phyloP scores from a whole-genome alignment of 495 filamentous ascomycete species.

The Patellaria atrata region DNA sequence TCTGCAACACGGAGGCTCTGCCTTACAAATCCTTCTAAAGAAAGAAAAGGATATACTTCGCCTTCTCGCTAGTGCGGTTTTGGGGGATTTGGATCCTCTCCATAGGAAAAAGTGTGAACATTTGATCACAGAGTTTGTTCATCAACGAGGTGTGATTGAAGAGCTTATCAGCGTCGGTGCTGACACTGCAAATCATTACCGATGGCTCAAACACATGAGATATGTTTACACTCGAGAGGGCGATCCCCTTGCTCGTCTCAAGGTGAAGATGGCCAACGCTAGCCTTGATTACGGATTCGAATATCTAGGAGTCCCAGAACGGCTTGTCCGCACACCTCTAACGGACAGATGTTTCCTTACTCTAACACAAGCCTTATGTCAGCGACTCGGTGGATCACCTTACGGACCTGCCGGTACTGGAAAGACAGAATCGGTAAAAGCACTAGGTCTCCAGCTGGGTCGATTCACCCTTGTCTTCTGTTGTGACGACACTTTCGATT shows the following conservation, averaged over 20 bases:
- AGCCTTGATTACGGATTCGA: conserved; percentile 93
- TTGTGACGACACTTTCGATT: conserved; percentile 98
- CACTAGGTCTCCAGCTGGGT: conserved; percentile 87
- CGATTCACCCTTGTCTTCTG: conserved; percentile 97
- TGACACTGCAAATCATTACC: conserved; percentile 62
- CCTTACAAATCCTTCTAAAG: conserved; percentile 53
- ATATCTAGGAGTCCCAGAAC: conserved; percentile 89
- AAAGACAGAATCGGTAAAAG: conserved; percentile 98
- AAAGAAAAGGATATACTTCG: conserved; percentile 67
- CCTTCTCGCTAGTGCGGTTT: conserved; percentile 72
- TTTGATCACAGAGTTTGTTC: conserved; percentile 96
- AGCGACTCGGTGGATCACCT: conserved; percentile 88
- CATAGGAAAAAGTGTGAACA: conserved; percentile 93
- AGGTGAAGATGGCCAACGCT: conserved; percentile 94
- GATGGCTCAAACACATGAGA: conserved; percentile 97
- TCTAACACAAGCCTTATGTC: conserved; percentile 85
- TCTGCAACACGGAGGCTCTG: conserved; percentile 50
- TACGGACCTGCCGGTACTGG: conserved; percentile 98
- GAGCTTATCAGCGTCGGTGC: conserved; percentile 66
- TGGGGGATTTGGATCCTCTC: conserved; percentile 75
- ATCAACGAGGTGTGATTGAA: conserved; percentile 83
- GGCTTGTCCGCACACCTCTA: conserved; percentile 87
- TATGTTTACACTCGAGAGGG: conserved; percentile 76
- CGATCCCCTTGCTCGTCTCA: conserved; percentile 67
- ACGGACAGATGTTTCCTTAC: conserved; percentile 98